Conservation (phyloP, 805 yeast genomes). For the Candida patagonica region DNA sequence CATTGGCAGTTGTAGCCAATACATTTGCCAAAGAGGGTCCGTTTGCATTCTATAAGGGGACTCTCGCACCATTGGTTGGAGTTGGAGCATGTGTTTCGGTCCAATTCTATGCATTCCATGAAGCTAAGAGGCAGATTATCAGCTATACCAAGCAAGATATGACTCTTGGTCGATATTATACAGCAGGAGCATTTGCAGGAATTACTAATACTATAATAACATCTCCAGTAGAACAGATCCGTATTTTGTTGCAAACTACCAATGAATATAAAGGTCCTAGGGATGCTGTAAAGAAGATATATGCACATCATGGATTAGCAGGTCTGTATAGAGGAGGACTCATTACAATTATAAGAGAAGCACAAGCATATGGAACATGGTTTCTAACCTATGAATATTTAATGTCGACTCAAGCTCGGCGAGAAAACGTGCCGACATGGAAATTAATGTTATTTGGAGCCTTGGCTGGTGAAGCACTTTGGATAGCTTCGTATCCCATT, state of each 20-base stretch:
- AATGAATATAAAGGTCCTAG: constrained; percentile 32
- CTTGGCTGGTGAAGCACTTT: constrained; percentile 56
- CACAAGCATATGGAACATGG: constrained; percentile 74
- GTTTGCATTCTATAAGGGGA: constrained; percentile 57
- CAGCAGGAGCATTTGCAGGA: constrained; percentile 60
- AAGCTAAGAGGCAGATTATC: constrained; percentile 50
- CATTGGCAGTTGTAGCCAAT: constrained; percentile 41
- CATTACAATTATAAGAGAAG: constrained; percentile 48
- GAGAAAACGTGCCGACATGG: constrained; percentile 45
- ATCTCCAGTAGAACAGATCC: constrained; percentile 56
- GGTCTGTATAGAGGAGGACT: constrained; percentile 49
- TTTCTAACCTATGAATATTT: constrained; percentile 54
- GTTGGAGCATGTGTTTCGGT: constrained; percentile 63
- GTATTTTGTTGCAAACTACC: constrained; percentile 44
- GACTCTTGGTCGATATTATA: constrained; percentile 45
- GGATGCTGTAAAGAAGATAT: constrained; percentile 38
- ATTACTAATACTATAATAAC: constrained; percentile 55
- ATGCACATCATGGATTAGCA: constrained; percentile 32
- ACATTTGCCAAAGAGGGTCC: constrained; percentile 53
- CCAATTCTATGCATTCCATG: constrained; percentile 66
- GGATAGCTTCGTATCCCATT: constrained; percentile 62
- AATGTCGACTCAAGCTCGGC: constrained; percentile 27
- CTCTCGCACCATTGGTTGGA: constrained; percentile 59
- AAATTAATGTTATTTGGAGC: constrained; percentile 53
- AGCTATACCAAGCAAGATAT: constrained; percentile 25